Evolutionary conservation across 257 asterid species (phyloP).

Genomic region (Solanum phureja): DNA sequence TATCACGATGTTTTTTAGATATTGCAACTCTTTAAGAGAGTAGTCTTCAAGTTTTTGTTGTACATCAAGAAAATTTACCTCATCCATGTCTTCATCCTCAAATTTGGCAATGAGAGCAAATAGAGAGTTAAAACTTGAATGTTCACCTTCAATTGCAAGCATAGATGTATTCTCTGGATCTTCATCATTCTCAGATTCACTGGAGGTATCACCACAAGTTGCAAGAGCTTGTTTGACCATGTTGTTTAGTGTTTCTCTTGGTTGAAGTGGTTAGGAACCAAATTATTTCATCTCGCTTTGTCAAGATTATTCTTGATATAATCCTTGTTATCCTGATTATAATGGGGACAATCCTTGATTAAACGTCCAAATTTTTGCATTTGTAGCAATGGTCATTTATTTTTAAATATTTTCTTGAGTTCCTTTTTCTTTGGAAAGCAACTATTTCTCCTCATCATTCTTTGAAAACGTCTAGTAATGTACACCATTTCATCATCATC

Average conservation of each 20-base stretch:
- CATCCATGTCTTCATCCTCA: neutral
- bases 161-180: too few species aligned
- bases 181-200: too few species aligned
- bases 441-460: neutral
- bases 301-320: neutral
- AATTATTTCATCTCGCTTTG: neutral
- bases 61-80: neutral
- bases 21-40: too few species aligned
- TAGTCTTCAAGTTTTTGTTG: neutral
- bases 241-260: neutral
- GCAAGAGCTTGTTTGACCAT: neutral
- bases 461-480: neutral
- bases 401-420: neutral
- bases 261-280: neutral
- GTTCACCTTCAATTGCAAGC: too few species aligned
- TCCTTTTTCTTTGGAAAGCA: neutral
- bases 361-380: too few species aligned
- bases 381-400: neutral
- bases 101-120: neutral
- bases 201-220: too few species aligned
- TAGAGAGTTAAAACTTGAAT: neutral
- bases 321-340: neutral
- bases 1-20: neutral
- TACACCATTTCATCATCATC: neutral
- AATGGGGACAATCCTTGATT: neutral